Base-by-base conservation (phyloP, 257 asterid species). In the Fraxinus americana region DNA sequence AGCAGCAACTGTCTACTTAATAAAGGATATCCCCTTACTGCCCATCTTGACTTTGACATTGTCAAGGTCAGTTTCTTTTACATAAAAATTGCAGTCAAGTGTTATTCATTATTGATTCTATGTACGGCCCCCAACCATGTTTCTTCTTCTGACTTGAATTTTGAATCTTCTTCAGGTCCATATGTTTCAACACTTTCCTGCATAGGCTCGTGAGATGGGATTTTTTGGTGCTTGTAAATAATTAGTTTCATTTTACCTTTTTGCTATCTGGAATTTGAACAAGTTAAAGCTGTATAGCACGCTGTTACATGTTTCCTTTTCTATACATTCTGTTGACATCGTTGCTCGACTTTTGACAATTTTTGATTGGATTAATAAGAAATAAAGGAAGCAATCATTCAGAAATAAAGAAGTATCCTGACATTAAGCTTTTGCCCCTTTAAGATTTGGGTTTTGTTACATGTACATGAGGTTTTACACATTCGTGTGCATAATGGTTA, bases 51-150 rank as follows among this genome's bases (percentile, higher is more conserved):
- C 79, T 14, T 54, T 73, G 81, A 78, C 84, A 76, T 79, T 70
- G 45, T 73, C 10, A 74, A 84, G 88, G 90, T 84, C 54, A 82
- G 86, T 82, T 16, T 13, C 57, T 48, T 63, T 71, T 48, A 48
- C 57, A 14, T 48, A 48, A 48, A 57, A 32, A 29, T 32, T 48
- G 34, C 75, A 48, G 61, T 67, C 7, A 13, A 13, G 39, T 32
- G 5, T 14, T 4, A 14, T 48, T 13, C 54, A 45, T 45, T 45
- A 45, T 52, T 39, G 32, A 5, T n/a, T 36, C 52, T 13, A 38
- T 39, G 7, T 5, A 7, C 38, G 7, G 7, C 38, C 11, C 45
- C 27, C 27, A 25, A 14, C 4, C 7, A 7, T 14, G 57, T 48
- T 48, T 48, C 57, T 48, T 13, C 21, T 48, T 13, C 21, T 48